A percentile compares a stretch with the other conserved stretches of the same genome.
Conservation (phyloP, 1,284 basidiomycete genomes). For the Moesziomyces sp. region DNA sequence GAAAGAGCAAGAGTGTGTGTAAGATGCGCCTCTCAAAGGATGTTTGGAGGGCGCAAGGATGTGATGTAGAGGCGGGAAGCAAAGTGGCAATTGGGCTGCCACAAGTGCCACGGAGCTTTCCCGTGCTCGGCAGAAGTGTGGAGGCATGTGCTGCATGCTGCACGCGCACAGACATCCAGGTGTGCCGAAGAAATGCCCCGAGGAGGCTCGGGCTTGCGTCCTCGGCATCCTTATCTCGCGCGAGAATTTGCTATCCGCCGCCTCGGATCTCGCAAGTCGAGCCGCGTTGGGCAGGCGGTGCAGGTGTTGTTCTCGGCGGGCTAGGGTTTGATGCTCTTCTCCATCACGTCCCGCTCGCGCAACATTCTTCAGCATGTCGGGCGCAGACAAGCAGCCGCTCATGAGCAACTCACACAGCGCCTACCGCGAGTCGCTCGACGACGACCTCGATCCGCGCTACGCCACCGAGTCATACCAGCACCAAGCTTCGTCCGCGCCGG, state of each 20-base stretch:
- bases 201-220: no score
- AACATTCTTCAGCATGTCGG: constrained; percentile 14
- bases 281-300: neutral
- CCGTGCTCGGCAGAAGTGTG: neutral
- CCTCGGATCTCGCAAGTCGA: neutral
- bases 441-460: constrained; percentile 55
- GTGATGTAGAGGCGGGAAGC: neutral
- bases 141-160: no score
- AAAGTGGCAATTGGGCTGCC: neutral
- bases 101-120: neutral
- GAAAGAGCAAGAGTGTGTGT: neutral
- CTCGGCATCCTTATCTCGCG: neutral
- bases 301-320: neutral
- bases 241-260: neutral
- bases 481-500: constrained; percentile 10
- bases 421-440: constrained; percentile 44
- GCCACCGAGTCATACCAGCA: constrained; percentile 58
- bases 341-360: neutral
- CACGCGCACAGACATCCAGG: no score
- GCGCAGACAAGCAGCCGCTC: constrained; percentile 31
- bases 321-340: neutral
- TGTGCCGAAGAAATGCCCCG: no score
- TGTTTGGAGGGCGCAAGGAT: no score
- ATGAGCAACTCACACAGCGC: constrained; percentile 11
- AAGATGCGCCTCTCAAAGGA: no score